Evolutionary conservation across 176 grass and related monocot genomes (phyloP).

Genomic region (Aegilops tauschii): DNA sequence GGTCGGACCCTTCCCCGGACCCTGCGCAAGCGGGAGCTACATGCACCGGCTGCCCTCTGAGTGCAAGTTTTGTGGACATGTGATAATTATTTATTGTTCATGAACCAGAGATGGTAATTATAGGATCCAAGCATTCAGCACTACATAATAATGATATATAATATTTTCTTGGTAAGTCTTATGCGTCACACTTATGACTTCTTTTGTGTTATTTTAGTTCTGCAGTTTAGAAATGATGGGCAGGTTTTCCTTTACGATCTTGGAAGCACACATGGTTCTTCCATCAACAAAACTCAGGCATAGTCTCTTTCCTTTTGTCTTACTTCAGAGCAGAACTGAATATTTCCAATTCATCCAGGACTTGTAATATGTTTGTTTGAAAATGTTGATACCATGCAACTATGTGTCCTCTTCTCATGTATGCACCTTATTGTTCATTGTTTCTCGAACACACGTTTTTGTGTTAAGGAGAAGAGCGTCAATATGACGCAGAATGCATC

Average conservation of each 20-base stretch:
- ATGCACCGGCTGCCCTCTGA: background rate
- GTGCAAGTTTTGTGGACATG: background rate
- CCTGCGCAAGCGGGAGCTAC: no score
- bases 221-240: slow-evolving; percentile 85
- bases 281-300: slow-evolving; percentile 92
- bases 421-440: background rate
- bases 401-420: background rate
- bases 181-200: slow-evolving; percentile 11
- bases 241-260: slow-evolving; percentile 87
- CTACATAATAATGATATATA: background rate
- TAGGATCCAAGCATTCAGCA: background rate
- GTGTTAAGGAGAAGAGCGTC: background rate
- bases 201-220: slow-evolving; percentile 50
- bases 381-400: background rate
- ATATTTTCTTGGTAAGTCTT: slow-evolving; percentile 23
- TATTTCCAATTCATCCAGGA: background rate
- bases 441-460: background rate
- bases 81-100: background rate
- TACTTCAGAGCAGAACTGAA: background rate
- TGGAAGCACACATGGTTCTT: slow-evolving; percentile 92
- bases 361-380: background rate
- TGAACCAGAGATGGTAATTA: background rate
- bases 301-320: background rate
- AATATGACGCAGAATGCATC: background rate
- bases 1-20: no score